Evolutionary conservation across 2,329 filamentous ascomycete genomes (phyloP).

Genomic region (Herpotrichia juniperi): DNA sequence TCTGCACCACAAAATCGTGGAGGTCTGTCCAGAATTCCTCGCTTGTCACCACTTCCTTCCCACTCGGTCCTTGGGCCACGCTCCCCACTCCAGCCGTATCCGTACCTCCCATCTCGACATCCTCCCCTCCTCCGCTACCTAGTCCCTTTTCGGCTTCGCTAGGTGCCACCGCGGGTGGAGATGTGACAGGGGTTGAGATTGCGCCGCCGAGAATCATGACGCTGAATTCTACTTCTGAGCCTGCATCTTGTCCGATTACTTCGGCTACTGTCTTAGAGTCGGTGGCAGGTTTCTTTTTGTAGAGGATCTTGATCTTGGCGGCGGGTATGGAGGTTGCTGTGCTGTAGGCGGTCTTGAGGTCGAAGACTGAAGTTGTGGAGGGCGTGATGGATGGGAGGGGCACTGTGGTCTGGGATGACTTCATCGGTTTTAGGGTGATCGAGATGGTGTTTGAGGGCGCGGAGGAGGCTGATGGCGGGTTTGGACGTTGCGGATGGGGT

Average conservation of each 20-base stretch:
- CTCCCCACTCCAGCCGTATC: constrained; percentile 49
- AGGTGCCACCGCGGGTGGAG: constrained; percentile 56
- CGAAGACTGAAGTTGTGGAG: constrained; percentile 74
- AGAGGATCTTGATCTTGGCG: constrained; percentile 83
- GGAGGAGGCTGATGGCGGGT: constrained; percentile 30
- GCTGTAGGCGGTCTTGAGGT: constrained; percentile 75
- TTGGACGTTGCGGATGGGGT: constrained; percentile 56
- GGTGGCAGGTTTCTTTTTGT: constrained; percentile 82
- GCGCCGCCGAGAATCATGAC: constrained; percentile 82
- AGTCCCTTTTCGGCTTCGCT: constrained; percentile 58
- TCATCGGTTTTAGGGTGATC: constrained; percentile 75
- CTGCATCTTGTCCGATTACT: constrained; percentile 64
- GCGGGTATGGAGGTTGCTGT: constrained; percentile 61
- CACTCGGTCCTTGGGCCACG: constrained; percentile 60
- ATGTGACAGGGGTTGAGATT: constrained; percentile 51
- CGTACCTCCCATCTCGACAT: too few species aligned
- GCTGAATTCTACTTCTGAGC: constrained; percentile 73
- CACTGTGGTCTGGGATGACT: constrained; percentile 66
- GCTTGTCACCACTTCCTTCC: constrained; percentile 66
- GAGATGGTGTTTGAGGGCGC: constrained; percentile 50
- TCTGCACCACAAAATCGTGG: constrained; percentile 77
- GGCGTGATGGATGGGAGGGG: constrained; percentile 66
- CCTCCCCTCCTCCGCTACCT: neutral
- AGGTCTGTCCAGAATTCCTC: constrained; percentile 88
- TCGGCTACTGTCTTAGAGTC: constrained; percentile 82